Conservation (phyloP, 345 rosid genomes). For the Linum tenue region DNA sequence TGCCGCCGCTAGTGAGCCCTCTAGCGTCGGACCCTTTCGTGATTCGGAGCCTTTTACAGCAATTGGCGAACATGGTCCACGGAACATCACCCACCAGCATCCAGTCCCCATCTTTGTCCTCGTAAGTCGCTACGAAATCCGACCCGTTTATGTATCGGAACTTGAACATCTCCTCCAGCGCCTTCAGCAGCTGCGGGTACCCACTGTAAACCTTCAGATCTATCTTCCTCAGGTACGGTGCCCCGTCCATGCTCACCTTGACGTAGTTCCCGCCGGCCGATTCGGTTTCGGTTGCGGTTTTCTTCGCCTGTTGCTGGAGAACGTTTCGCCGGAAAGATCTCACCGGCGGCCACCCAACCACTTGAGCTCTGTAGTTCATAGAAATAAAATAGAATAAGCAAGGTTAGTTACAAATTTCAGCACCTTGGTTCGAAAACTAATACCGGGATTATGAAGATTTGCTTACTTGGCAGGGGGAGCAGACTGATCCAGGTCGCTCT, state of each 20-base stretch:
- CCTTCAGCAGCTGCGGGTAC: conserved; percentile 15
- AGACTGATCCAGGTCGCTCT: no score
- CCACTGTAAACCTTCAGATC: conserved; percentile 8
- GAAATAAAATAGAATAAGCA: neutral
- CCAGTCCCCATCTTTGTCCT: conserved; percentile 2
- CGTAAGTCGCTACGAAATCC: conserved; percentile 11
- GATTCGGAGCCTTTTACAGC: conserved; percentile 24
- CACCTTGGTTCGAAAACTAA: no score
- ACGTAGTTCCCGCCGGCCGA: conserved; percentile 22
- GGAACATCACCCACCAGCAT: neutral
- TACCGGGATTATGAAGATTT: no score
- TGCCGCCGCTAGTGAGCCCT: no score
- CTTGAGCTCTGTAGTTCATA: conserved; percentile 26
- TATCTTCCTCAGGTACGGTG: neutral
- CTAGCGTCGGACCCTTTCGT: conserved; percentile 23
- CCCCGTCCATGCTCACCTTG: conserved; percentile 1
- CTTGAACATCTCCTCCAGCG: conserved; percentile 25
- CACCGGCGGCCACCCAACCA: conserved; percentile 32
- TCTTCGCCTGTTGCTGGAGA: conserved; percentile 22
- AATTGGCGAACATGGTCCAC: conserved; percentile 23
- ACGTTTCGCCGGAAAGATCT: conserved; percentile 24
- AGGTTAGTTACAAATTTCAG: no score
- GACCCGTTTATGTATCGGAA: conserved; percentile 19
- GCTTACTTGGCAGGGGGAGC: no score
- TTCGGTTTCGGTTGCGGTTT: conserved; percentile 35